Base-by-base conservation (phyloP, 2,329 filamentous ascomycete genomes). In the Penicillium decumbens region DNA sequence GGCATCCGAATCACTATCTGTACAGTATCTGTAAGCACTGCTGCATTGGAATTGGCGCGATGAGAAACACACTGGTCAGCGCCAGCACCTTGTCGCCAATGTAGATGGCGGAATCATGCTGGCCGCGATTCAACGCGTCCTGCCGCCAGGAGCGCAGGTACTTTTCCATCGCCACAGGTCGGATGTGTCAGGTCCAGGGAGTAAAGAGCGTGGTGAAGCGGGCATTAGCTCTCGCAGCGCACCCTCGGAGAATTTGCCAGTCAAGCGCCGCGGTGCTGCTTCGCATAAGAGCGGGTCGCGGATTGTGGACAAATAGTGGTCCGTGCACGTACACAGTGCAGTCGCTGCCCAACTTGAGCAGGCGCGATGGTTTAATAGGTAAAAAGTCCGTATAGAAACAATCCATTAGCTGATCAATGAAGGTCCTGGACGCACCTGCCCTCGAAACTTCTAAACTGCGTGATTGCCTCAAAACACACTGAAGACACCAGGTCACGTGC, bases 81-180 rank as follows among this genome's bases (percentile, higher is more conserved):
- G 93, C 93, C 50, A 97, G 80, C 61, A 98, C 79, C 76, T 98
- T 98, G 79, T 98, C 93, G 56, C 90, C 93, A 57, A 97, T 89
- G 69, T 95, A 97, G 62, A 97, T 92, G 65, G 93, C 93, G 29
- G 92, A 89, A 58, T 97, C 92, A 71, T 96, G 91, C 69, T 98
- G 93, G 57, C 93, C 89, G 71, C 95, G 93, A 74, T 95, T 92
- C 65, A 95, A 78, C 67, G 92, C 91, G 76, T 96, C 90, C 73
- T 95, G 89, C 67, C 91, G 83, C 93, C 93, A 98, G 65, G 88
- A 87, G 68, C 91, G 86, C 66, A 98, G 80, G 72, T 92, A 96
- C 65, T 84, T 85, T 77, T 97, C 90, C 93, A 98, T 97, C 55
- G 45, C 52, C 49, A 45, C 29, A 15, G 35, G 24, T 46, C 40